Conservation (phyloP, 108 stramenopile species). For the Aurantiochytrium sp. region DNA sequence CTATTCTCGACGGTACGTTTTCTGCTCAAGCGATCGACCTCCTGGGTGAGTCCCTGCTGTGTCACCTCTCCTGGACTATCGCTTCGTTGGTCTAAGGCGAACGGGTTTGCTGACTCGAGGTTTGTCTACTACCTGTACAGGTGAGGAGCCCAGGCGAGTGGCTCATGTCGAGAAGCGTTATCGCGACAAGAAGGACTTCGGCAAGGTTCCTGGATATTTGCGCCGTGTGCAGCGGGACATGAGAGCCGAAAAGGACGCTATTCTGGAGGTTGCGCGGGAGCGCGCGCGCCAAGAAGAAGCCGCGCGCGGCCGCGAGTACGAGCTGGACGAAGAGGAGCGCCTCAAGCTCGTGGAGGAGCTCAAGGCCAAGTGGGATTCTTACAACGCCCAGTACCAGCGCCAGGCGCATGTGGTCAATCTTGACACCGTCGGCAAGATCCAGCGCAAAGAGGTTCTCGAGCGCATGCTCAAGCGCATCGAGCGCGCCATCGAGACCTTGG, state of each 20-base stretch:
- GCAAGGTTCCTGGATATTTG: slow-evolving; percentile 73
- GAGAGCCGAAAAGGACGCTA: slow-evolving; percentile 60
- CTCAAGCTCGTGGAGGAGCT: slow-evolving; percentile 57
- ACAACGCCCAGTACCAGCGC: slow-evolving; percentile 69
- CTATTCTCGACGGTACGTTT: slow-evolving; percentile 55
- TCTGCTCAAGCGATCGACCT: neutral
- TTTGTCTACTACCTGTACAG: too few relatives aligned
- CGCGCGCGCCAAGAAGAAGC: neutral
- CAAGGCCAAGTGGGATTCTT: slow-evolving; percentile 71
- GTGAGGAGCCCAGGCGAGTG: slow-evolving; percentile 25
- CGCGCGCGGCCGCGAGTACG: slow-evolving; percentile 38
- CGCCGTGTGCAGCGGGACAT: slow-evolving; percentile 64
- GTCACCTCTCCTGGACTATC: too few relatives aligned
- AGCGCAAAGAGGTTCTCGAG: slow-evolving; percentile 31
- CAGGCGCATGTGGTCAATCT: slow-evolving; percentile 62
- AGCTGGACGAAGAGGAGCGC: slow-evolving; percentile 64
- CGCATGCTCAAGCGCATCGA: neutral
- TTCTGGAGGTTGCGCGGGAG: slow-evolving; percentile 66
- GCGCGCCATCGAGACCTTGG: neutral
- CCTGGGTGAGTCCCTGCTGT: too few relatives aligned
- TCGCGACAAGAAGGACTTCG: slow-evolving; percentile 67
- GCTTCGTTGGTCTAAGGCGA: too few relatives aligned
- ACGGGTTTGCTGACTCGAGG: too few relatives aligned
- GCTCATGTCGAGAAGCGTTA: slow-evolving; percentile 48
- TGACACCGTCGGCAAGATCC: slow-evolving; percentile 61